A percentile compares a stretch with the other conserved stretches of the same genome.
phyloP scores from a whole-genome alignment of 2,329 filamentous ascomycete genomes.

The Eurotiales sp. region DNA sequence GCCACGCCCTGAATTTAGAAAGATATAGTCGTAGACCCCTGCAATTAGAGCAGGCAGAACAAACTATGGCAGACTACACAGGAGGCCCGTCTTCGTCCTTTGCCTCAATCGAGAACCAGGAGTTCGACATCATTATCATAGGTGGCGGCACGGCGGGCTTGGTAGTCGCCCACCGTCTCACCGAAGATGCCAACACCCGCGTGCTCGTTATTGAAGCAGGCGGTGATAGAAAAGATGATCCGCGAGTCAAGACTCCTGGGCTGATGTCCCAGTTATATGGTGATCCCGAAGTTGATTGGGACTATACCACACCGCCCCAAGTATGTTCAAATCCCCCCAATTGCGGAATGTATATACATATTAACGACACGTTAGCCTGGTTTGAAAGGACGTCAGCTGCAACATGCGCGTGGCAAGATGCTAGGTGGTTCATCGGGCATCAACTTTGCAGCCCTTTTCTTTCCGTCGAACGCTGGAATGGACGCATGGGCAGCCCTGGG shows the following conservation, averaged over 20 bases:
- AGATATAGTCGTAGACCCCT: neutral
- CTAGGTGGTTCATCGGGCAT: slow-evolving; percentile 18
- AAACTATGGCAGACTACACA: neutral
- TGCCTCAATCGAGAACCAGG: neutral
- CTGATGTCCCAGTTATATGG: slow-evolving; percentile 6
- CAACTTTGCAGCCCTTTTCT: slow-evolving; percentile 14
- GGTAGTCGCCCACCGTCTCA: slow-evolving; percentile 38
- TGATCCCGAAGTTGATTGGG: slow-evolving; percentile 18
- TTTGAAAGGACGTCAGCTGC: slow-evolving; percentile 18
- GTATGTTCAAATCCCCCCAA: slow-evolving; percentile 1
- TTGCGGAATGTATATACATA: neutral
- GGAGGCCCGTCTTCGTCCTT: slow-evolving; percentile 2
- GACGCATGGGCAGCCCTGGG: slow-evolving; percentile 36
- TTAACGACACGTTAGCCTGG: slow-evolving; percentile 8
- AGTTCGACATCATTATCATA: slow-evolving; percentile 38
- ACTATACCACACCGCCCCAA: slow-evolving; percentile 16
- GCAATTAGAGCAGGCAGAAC: neutral
- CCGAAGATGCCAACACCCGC: slow-evolving; percentile 34
- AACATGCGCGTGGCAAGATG: slow-evolving; percentile 17
- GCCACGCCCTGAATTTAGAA: no score
- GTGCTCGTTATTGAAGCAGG: slow-evolving; percentile 17
- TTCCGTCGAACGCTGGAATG: slow-evolving; percentile 30
- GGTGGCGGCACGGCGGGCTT: slow-evolving; percentile 54
- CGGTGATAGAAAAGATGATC: slow-evolving; percentile 15
- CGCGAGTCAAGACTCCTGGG: slow-evolving; percentile 15